Conservation (phyloP, 2,329 filamentous ascomycete genomes). For the Zymoseptoria brevis region DNA sequence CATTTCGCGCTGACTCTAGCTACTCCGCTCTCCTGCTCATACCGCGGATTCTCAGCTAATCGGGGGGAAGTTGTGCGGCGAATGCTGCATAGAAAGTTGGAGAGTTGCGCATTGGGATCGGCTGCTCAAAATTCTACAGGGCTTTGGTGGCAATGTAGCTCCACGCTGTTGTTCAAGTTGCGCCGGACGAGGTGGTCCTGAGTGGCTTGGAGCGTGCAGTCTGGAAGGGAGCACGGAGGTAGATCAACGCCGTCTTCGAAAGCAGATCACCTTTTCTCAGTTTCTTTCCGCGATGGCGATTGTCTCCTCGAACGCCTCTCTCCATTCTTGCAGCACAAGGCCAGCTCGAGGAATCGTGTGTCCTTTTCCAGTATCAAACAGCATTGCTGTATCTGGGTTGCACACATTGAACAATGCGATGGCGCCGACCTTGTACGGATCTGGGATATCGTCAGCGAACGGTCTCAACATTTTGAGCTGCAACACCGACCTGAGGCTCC, state of each 20-base stretch:
- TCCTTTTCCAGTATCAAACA: slow-evolving; percentile 60
- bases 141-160: too few relatives aligned
- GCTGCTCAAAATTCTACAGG: too few relatives aligned
- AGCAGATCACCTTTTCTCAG: background rate
- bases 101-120: too few relatives aligned
- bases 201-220: too few relatives aligned
- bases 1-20: background rate
- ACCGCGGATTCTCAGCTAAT: too few relatives aligned
- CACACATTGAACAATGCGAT: slow-evolving; percentile 56
- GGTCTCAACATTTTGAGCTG: background rate
- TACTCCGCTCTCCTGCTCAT: background rate
- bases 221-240: too few relatives aligned
- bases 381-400: slow-evolving; percentile 49
- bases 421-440: slow-evolving; percentile 54
- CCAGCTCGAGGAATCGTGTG: slow-evolving; percentile 47
- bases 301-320: background rate
- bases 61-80: too few relatives aligned
- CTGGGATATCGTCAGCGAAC: slow-evolving; percentile 20
- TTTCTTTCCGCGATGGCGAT: background rate
- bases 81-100: too few relatives aligned
- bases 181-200: too few relatives aligned
- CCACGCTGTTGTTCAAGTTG: too few relatives aligned
- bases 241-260: background rate
- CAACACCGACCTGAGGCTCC: slow-evolving; percentile 22
- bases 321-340: background rate